Base-by-base conservation (phyloP, 2,329 filamentous ascomycete species). In the Phyllosticta citriasiana region DNA sequence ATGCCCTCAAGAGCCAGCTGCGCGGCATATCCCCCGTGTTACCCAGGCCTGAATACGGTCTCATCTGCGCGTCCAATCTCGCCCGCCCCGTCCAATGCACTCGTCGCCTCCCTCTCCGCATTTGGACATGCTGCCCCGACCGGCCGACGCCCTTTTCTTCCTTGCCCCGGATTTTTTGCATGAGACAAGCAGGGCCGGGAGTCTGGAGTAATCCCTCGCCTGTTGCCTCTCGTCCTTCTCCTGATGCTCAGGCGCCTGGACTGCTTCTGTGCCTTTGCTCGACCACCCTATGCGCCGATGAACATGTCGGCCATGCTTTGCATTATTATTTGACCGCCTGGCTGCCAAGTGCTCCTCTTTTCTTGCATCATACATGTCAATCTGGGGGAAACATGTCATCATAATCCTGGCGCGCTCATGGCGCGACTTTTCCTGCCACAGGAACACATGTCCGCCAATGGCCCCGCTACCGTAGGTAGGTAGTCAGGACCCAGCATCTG, bases 301-400 rank as follows among this genome's bases (percentile, higher is more conserved):
- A n/a, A 7, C 40, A 47, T 47, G 40, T 47, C 40, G 40, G 40
- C 40, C 16, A 47, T 51, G 19, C 40, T 52, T 30, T 12, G 26
- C 19, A 25, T 56, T 55, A 40, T 53, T 35, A 26, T 22, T 51
- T 55, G 24, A n/a, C 35, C 35, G 9, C n/a, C 53, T n/a, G 19
- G 19, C 19, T 22, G 53, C 53, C 53, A 27, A 33, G 53, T 12
- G 58, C 14, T 54, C 58, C 58, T 56, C 58, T 60, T 60, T 60
- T 56, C 19, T 60, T 60, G 58, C 58, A 60, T 60, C 58, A 60
- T 60, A 53, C 55, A 53, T 56, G 33, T 35, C 58, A 54, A 60
- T 47, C 40, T 47, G 40, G 40, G 40, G 40, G n/a, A 47, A 16
- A 47, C 40, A n/a, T 47, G 40, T 47, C 40, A 47, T 47, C 40